Conservation (phyloP, 2,329 filamentous ascomycete genomes). For the Amauroascus niger region DNA sequence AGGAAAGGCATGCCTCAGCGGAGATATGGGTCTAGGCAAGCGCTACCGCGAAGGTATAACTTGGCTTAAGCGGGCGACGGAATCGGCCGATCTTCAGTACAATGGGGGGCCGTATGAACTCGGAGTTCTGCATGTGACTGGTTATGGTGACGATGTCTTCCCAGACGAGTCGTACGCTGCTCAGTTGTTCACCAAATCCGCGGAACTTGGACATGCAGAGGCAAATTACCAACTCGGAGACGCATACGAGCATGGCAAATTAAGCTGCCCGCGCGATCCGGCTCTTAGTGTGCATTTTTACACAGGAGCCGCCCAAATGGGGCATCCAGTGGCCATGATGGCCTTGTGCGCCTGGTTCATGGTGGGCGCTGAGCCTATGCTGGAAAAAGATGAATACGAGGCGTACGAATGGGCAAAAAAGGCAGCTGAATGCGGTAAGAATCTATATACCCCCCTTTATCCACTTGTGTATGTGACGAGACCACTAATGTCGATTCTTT, state of each 20-base stretch:
- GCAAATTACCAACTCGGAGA: conserved; percentile 86
- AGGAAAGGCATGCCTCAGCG: conserved; percentile 78
- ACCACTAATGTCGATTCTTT: conserved; percentile 6
- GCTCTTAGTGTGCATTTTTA: conserved; percentile 96
- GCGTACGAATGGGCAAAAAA: conserved; percentile 92
- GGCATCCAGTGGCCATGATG: conserved; percentile 89
- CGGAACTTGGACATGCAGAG: conserved; percentile 79
- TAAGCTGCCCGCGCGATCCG: conserved; percentile 81
- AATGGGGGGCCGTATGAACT: conserved; percentile 88
- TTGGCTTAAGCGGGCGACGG: conserved; percentile 88
- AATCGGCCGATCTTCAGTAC: conserved; percentile 83
- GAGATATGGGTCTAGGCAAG: conserved; percentile 74
- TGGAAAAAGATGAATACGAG: conserved; percentile 92
- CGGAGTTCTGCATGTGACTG: conserved; percentile 76
- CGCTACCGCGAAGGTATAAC: conserved; percentile 86
- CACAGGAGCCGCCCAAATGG: conserved; percentile 76
- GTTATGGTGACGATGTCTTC: conserved; percentile 92
- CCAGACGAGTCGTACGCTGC: conserved; percentile 82
- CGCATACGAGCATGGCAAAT: conserved; percentile 84
- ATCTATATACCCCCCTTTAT: neutral
- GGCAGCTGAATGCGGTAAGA: conserved; percentile 73
- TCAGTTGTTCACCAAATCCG: conserved; percentile 86
- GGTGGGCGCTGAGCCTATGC: conserved; percentile 79
- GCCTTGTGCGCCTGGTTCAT: conserved; percentile 97
- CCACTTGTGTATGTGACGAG: neutral